Percentiles rank a stretch among this genome's conserved stretches.
These are phyloP conservation scores for Brasenia schreberi DNA, from an alignment of 164 flowering plant genomes.

Conservation along the genomic window DNA sequence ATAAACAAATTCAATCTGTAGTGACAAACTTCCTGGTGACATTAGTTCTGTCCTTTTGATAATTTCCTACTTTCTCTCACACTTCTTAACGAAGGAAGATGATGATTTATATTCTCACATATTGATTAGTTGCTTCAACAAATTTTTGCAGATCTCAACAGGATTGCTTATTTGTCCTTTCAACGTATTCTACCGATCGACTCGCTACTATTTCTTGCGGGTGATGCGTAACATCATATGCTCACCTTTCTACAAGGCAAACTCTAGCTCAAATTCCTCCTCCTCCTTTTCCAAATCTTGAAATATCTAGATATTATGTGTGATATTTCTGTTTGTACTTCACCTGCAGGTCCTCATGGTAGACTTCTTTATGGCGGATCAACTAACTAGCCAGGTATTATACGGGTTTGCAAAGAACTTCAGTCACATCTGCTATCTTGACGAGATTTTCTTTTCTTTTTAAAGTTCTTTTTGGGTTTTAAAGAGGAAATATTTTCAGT, in stretches of 20 bases:
- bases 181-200: constrained; percentile 75
- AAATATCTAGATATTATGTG: neutral
- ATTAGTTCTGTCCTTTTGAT: too few relatives aligned
- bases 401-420: neutral
- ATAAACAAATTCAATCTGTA: too few relatives aligned
- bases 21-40: too few relatives aligned
- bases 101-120: too few relatives aligned
- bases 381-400: constrained; percentile 92
- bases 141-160: constrained; percentile 29
- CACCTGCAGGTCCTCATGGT: constrained; percentile 74
- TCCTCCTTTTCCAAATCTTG: neutral
- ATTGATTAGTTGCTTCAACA: too few relatives aligned
- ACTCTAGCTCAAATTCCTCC: neutral
- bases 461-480: too few relatives aligned
- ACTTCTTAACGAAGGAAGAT: too few relatives aligned
- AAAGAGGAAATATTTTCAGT: neutral
- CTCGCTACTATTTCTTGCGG: constrained; percentile 69
- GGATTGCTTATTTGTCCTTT: constrained; percentile 69
- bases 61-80: neutral
- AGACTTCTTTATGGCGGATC: constrained; percentile 99
- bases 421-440: too few relatives aligned
- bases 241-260: constrained; percentile 93
- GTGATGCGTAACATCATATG: constrained; percentile 70
- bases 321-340: neutral
- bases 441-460: too few relatives aligned